Conservation (phyloP, 2,329 filamentous ascomycete genomes). For the Beauveria medogensis region DNA sequence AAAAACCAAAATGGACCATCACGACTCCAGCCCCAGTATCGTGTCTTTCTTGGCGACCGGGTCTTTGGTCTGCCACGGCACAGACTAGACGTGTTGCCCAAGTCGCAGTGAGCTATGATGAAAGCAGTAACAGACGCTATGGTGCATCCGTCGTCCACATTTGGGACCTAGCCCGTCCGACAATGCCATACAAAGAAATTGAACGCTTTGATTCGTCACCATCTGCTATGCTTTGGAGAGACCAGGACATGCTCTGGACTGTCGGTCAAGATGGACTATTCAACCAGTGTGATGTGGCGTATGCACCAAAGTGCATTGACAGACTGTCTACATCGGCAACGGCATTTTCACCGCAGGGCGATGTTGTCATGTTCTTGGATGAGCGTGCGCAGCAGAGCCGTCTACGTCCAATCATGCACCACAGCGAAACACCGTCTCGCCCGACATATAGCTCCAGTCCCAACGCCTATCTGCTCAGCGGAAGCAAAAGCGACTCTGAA, state of each 20-base stretch:
- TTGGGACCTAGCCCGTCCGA: slow-evolving; percentile 61
- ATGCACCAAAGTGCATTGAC: slow-evolving; percentile 55
- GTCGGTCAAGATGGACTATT: slow-evolving; percentile 55
- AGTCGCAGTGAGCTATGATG: slow-evolving; percentile 54
- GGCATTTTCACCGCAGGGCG: slow-evolving; percentile 51
- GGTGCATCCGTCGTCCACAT: slow-evolving; percentile 54
- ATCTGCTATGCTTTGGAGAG: slow-evolving; percentile 52
- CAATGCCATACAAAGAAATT: slow-evolving; percentile 59
- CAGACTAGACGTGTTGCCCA: slow-evolving; percentile 53
- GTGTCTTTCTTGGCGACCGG: slow-evolving; percentile 54
- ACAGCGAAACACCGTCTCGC: slow-evolving; percentile 27
- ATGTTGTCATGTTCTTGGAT: slow-evolving; percentile 54
- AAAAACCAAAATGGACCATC: slow-evolving; percentile 56
- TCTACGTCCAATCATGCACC: slow-evolving; percentile 33
- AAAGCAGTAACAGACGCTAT: slow-evolving; percentile 42
- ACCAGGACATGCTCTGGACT: slow-evolving; percentile 59
- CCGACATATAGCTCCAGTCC: slow-evolving; percentile 42
- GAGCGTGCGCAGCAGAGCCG: slow-evolving; percentile 39
- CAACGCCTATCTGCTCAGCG: slow-evolving; percentile 41
- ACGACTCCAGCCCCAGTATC: slow-evolving; percentile 52
- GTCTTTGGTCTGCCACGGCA: slow-evolving; percentile 56
- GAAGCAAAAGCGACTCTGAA: slow-evolving; percentile 56
- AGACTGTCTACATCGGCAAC: slow-evolving; percentile 53
- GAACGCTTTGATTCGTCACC: slow-evolving; percentile 52
- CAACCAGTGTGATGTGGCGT: slow-evolving; percentile 57